Evolutionary conservation across 192 early-diverging fungal species (phyloP).

Genomic region (Linnemannia elongata): DNA sequence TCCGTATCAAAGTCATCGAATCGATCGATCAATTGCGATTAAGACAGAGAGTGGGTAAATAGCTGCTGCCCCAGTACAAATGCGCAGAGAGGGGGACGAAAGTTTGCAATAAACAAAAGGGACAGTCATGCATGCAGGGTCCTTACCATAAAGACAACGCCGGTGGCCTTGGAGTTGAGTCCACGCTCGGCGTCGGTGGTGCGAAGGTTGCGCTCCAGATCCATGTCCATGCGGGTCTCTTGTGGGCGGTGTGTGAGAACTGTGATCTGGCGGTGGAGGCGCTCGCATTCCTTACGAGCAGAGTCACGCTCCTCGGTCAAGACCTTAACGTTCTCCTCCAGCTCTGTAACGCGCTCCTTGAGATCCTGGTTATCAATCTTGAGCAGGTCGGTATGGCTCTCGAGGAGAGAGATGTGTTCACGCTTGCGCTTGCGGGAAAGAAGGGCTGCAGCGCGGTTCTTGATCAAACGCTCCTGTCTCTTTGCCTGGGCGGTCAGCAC

Average conservation of each 20-base stretch:
- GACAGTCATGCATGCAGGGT: neutral
- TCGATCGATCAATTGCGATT: conserved; percentile 9
- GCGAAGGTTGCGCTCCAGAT: conserved; percentile 46
- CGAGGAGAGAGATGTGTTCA: conserved; percentile 85
- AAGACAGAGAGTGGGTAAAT: neutral
- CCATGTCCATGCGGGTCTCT: conserved; percentile 48
- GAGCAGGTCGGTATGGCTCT: conserved; percentile 67
- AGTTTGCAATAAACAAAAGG: neutral
- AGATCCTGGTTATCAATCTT: conserved; percentile 72
- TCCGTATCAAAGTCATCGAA: conserved; percentile 8
- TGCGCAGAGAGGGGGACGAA: neutral
- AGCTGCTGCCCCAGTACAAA: neutral
- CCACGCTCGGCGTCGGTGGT: conserved; percentile 38
- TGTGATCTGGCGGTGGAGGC: conserved; percentile 24
- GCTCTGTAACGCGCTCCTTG: conserved; percentile 64
- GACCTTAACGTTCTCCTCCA: conserved; percentile 69
- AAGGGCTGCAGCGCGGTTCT: conserved; percentile 92
- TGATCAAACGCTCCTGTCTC: conserved; percentile 89
- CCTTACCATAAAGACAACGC: conserved; percentile 73
- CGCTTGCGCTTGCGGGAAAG: conserved; percentile 91
- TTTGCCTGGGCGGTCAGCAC: conserved; percentile 70
- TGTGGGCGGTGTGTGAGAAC: conserved; percentile 23
- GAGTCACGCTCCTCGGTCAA: conserved; percentile 61
- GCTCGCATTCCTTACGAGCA: conserved; percentile 53
- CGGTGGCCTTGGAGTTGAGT: conserved; percentile 64